A percentile compares a stretch with the other conserved stretches of the same genome.
Conservation (phyloP, 2,329 filamentous ascomycete species). For the Cordyceps militaris region DNA sequence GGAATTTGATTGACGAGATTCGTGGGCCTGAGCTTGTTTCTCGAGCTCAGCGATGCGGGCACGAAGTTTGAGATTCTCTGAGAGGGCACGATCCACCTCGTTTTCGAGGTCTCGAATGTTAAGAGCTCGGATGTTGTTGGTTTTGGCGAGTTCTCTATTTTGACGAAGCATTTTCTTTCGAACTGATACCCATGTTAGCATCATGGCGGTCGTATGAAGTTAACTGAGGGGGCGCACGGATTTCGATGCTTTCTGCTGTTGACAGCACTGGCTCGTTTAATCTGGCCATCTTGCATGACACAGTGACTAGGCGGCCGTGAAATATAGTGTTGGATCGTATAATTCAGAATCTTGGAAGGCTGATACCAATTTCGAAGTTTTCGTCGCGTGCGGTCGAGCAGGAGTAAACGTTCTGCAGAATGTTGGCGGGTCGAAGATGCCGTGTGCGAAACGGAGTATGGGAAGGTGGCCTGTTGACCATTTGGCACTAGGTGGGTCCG, state of each 20-base stretch:
- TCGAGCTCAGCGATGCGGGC: slow-evolving; percentile 64
- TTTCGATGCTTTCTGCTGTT: slow-evolving; percentile 59
- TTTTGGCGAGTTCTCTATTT: slow-evolving; percentile 75
- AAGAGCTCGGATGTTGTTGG: slow-evolving; percentile 69
- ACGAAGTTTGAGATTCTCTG: slow-evolving; percentile 71
- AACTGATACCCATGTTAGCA: slow-evolving; percentile 42
- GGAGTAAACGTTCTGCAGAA: background rate
- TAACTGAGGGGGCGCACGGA: slow-evolving; percentile 44
- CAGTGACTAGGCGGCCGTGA: background rate
- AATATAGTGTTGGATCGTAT: background rate
- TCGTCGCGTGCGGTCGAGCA: background rate
- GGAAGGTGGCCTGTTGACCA: background rate
- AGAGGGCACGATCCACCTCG: slow-evolving; percentile 65
- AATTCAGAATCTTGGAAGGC: background rate
- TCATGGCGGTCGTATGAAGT: background rate
- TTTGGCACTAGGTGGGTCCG: slow-evolving; percentile 4
- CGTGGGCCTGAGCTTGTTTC: slow-evolving; percentile 56
- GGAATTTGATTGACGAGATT: slow-evolving; percentile 55
- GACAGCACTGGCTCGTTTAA: slow-evolving; percentile 68
- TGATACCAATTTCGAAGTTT: background rate
- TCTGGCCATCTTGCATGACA: slow-evolving; percentile 59
- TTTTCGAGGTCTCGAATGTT: slow-evolving; percentile 71
- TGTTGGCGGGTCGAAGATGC: background rate
- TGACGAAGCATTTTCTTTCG: slow-evolving; percentile 74
- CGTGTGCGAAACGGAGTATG: background rate